phyloP scores from a whole-genome alignment of 805 yeast genomes.

The Monosporozyma siamensis region DNA sequence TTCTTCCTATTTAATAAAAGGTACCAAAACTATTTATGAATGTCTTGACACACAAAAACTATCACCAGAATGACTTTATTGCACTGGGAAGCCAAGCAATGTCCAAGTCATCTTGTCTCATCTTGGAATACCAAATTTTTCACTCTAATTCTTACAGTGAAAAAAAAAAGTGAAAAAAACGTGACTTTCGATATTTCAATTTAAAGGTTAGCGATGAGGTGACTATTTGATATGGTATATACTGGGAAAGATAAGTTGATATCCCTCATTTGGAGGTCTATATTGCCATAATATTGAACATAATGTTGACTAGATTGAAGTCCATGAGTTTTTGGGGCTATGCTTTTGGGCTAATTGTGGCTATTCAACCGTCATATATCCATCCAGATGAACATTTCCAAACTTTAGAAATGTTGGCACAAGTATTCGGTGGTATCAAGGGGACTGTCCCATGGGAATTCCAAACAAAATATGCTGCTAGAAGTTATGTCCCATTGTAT shows the following conservation, averaged over 20 bases:
- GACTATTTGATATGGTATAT: no score
- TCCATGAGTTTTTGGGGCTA: background rate
- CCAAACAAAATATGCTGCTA: slow-evolving; percentile 34
- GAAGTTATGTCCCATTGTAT: slow-evolving; percentile 65
- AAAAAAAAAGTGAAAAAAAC: background rate
- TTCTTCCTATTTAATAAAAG: background rate
- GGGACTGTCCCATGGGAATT: slow-evolving; percentile 79
- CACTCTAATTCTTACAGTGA: background rate
- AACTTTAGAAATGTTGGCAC: slow-evolving; percentile 58
- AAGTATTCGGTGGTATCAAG: slow-evolving; percentile 5
- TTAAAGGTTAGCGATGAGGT: no score
- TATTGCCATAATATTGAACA: no score
- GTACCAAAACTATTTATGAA: no score
- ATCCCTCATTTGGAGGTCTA: no score
- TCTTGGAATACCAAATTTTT: background rate
- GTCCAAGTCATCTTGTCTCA: no score
- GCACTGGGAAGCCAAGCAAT: no score
- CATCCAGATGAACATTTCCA: slow-evolving; percentile 99
- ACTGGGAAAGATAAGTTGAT: no score
- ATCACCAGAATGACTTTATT: no score
- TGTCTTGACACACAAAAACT: no score
- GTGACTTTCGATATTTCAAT: no score
- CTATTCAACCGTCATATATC: slow-evolving; percentile 69
- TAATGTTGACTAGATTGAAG: background rate
- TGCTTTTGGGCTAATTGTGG: slow-evolving; percentile 37